Percentiles rank a stretch among this genome's conserved stretches.
These are phyloP conservation scores for Ceratocystis eucalypticola DNA, from an alignment of 2,329 filamentous ascomycete genomes.

Conservation along the genomic window DNA sequence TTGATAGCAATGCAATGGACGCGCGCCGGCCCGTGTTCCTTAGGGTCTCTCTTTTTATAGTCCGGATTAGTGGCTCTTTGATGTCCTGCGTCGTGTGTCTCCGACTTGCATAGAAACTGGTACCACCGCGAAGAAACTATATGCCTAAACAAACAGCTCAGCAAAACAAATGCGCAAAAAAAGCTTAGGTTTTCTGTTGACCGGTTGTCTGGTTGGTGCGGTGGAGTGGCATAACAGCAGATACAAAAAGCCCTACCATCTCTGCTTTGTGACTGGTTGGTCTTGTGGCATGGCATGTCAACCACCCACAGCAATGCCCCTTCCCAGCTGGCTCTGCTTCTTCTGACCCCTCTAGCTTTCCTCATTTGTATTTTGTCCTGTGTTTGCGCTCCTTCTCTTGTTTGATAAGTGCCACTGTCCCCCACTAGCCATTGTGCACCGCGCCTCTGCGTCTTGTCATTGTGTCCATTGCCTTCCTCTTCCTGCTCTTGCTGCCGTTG, in stretches of 20 bases:
- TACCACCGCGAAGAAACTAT: no score
- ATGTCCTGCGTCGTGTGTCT: background rate
- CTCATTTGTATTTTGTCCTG: background rate
- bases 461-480: background rate
- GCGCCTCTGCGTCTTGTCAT: background rate
- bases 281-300: background rate
- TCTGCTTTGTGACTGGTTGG: background rate
- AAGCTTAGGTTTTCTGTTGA: no score
- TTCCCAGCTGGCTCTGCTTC: background rate
- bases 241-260: background rate
- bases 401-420: background rate
- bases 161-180: background rate
- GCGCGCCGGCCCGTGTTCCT: background rate
- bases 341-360: background rate
- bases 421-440: background rate
- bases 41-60: background rate
- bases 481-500: background rate
- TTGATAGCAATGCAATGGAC: background rate
- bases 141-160: background rate
- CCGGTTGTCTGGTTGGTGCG: background rate
- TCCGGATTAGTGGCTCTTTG: background rate
- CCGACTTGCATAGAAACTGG: background rate
- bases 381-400: background rate
- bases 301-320: background rate
- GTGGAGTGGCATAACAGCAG: background rate